Percentiles rank a stretch among this genome's conserved stretches.
Conservation (phyloP, 1,139 yeast species). For the Sugiyamaella castrensis region DNA sequence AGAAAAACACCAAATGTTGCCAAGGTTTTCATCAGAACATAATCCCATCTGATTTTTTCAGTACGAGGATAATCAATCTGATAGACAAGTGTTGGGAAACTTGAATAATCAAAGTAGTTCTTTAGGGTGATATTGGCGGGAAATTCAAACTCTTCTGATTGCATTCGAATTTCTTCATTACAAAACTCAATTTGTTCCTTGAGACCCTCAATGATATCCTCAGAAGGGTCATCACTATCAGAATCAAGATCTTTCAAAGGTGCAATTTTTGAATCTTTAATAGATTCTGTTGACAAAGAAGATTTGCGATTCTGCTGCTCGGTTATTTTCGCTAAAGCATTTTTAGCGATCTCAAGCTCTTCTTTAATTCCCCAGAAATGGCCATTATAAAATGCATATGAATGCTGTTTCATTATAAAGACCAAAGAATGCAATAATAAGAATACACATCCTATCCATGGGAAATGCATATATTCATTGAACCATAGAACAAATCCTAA, state of each 20-base stretch:
- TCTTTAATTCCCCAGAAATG: constrained; percentile 65
- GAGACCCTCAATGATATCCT: constrained; percentile 16
- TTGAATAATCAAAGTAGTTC: constrained; percentile 72
- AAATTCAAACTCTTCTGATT: constrained; percentile 44
- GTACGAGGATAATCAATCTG: constrained; percentile 74
- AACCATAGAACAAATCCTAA: constrained; percentile 48
- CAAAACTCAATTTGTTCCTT: constrained; percentile 26
- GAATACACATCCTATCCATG: constrained; percentile 89
- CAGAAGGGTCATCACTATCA: too few species aligned
- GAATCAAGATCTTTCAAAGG: background rate
- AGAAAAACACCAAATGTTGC: constrained; percentile 87
- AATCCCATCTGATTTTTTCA: constrained; percentile 60
- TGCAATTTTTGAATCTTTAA: background rate
- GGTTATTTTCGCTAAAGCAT: background rate
- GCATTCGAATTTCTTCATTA: constrained; percentile 31
- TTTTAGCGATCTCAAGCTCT: constrained; percentile 54
- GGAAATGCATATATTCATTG: constrained; percentile 53
- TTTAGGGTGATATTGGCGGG: constrained; percentile 66
- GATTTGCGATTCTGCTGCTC: background rate
- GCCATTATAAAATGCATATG: constrained; percentile 86
- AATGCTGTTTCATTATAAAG: constrained; percentile 87
- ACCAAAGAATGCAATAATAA: constrained; percentile 80
- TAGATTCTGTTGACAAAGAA: background rate
- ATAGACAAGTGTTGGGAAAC: constrained; percentile 86
- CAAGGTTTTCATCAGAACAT: constrained; percentile 63